These are phyloP conservation scores for Aspergillus incahuasiensis DNA, from an alignment of 495 filamentous ascomycete genomes.

Conservation along the genomic window DNA sequence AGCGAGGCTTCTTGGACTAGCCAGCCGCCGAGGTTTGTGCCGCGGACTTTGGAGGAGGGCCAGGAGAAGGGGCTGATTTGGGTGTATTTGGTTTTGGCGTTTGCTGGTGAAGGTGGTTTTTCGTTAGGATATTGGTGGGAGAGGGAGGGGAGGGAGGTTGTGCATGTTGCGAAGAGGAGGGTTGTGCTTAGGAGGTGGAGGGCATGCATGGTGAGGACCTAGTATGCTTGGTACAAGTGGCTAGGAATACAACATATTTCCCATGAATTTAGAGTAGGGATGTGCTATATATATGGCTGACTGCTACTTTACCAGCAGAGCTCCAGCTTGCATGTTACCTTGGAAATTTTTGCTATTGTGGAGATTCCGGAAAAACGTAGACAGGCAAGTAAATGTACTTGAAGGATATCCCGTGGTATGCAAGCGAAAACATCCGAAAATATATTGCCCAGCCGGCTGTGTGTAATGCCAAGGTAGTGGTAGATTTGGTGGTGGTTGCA, in stretches of 20 bases:
- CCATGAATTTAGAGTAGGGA: background rate
- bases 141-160: background rate
- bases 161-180: background rate
- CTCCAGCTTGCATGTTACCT: too few relatives aligned
- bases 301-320: too few relatives aligned
- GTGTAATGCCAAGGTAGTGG: background rate
- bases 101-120: too few relatives aligned
- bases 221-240: too few relatives aligned
- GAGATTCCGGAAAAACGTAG: background rate
- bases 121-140: background rate
- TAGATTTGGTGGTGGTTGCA: background rate
- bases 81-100: too few relatives aligned
- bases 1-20: constrained; percentile 33
- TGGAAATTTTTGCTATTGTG: background rate
- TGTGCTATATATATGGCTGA: too few relatives aligned
- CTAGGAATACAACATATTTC: too few relatives aligned
- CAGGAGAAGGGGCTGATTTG: background rate
- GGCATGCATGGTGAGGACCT: background rate
- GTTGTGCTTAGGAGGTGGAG: background rate
- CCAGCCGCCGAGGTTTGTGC: constrained; percentile 33
- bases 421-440: background rate
- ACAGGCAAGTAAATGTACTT: background rate
- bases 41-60: background rate
- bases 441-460: background rate
- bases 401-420: background rate